Evolutionary conservation across 768 basidiomycete species (phyloP).

Genomic region (Rubroboletus pulcherrimus): DNA sequence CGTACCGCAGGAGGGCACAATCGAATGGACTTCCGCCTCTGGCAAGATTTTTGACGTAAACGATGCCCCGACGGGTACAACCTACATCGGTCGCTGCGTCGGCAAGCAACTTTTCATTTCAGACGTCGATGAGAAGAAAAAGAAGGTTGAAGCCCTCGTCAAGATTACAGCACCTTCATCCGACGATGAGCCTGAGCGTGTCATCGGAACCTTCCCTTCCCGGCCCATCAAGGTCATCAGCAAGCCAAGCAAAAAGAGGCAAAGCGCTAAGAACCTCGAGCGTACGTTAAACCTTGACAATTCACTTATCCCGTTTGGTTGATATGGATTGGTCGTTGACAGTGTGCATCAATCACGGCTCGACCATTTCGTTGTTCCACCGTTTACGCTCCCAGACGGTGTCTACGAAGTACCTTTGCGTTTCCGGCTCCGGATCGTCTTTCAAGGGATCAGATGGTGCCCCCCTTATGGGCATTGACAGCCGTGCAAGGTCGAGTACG

Average conservation of each 20-base stretch:
- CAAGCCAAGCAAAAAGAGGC: conserved; percentile 96
- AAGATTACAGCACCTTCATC: conserved; percentile 78
- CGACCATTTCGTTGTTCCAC: conserved; percentile 93
- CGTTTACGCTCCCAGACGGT: conserved; percentile 94
- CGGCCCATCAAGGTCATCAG: conserved; percentile 98
- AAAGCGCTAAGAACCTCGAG: conserved; percentile 90
- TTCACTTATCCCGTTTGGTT: conserved; percentile 12
- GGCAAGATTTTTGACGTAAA: conserved; percentile 83
- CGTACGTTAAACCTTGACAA: conserved; percentile 48
- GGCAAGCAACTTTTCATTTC: conserved; percentile 95
- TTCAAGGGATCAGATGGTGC: conserved; percentile 93
- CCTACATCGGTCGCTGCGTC: conserved; percentile 89
- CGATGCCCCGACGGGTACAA: conserved; percentile 75
- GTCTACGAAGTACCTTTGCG: conserved; percentile 93
- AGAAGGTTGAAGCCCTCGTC: conserved; percentile 91
- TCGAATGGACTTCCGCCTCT: conserved; percentile 83
- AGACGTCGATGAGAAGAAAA: conserved; percentile 92
- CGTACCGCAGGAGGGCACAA: conserved; percentile 75
- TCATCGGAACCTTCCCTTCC: conserved; percentile 87
- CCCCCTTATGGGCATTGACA: conserved; percentile 77
- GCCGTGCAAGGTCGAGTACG: conserved; percentile 62
- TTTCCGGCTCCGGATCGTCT: conserved; percentile 88
- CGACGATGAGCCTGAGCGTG: conserved; percentile 76
- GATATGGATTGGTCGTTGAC: conserved; percentile 12
- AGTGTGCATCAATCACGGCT: conserved; percentile 96